Conservation (phyloP, 495 filamentous ascomycete species). For the Tetracladium marchalianum region DNA sequence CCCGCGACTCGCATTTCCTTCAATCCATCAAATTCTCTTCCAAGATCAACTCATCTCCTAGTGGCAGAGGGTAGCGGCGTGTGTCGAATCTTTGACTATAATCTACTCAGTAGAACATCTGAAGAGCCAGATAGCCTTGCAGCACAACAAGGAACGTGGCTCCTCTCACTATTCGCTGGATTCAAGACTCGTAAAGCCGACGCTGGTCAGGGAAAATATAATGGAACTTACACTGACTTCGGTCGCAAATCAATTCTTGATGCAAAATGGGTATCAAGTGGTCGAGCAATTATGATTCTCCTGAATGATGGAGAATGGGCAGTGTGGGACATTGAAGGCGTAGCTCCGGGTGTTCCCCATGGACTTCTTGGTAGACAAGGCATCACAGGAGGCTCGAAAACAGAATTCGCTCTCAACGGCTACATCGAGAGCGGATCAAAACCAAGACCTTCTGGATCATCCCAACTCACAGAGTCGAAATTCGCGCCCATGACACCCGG, state of each 20-base stretch:
- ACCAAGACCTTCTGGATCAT: constrained; percentile 18
- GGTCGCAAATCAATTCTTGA: constrained; percentile 69
- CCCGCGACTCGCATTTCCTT: constrained; percentile 62
- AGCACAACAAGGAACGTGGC: constrained; percentile 40
- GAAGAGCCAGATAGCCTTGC: constrained; percentile 5
- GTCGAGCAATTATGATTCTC: constrained; percentile 64
- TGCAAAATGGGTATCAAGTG: constrained; percentile 74
- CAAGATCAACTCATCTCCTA: constrained; percentile 50
- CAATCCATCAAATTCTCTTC: constrained; percentile 41
- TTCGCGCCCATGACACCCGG: constrained; percentile 82
- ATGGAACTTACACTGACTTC: constrained; percentile 23
- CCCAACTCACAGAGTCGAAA: constrained; percentile 35
- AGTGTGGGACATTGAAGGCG: constrained; percentile 77
- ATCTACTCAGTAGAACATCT: constrained; percentile 1
- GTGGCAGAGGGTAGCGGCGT: constrained; percentile 57
- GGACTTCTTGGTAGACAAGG: constrained; percentile 51
- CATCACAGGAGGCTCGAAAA: constrained; percentile 54
- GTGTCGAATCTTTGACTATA: constrained; percentile 53
- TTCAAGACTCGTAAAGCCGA: constrained; percentile 35
- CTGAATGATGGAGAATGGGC: constrained; percentile 87
- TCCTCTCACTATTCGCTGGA: constrained; percentile 58
- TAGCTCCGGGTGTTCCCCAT: constrained; percentile 42
- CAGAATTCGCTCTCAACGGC: constrained; percentile 59
- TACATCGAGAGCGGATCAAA: constrained; percentile 41
- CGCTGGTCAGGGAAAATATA: constrained; percentile 20